Base-by-base conservation (phyloP, 2,329 filamentous ascomycete genomes). In the Thelonectria blattea region DNA sequence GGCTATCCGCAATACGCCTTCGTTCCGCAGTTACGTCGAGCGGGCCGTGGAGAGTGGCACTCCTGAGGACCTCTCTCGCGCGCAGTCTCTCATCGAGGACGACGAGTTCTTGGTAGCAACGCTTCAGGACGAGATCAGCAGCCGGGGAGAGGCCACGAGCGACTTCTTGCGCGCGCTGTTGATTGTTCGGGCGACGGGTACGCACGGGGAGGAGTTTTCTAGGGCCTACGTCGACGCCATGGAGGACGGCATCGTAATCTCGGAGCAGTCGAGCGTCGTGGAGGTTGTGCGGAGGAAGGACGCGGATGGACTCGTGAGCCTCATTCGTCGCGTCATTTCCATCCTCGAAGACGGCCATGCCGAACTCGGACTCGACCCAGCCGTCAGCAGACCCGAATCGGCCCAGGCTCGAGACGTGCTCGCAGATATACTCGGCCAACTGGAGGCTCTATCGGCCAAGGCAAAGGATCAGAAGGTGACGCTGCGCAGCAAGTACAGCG, bases 401-500 rank as follows among this genome's bases (percentile, higher is more conserved):
- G 62, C 71, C 45, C 61, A 72, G 10, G 72, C 78, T 4, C 67
- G 73, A 27, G 52, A 68, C 14, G 62, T 72, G 5, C 74, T 88
- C 14, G 65, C 71, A 32, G 71, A 73, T 10, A 73, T 86, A 20
- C 73, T 80, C n/a, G 70, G 74, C 22, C 74, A 82, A 48, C 76
- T 89, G 34, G 75, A 79, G 45, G 68, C 70, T 12, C 72, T 91
- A 6, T 69, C 81, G 20, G 69, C 75, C 34, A 75, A 75, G 45
- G 80, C 84, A 15, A 73, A 80, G 47, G 74, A 78, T 46, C 72
- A 78, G 4, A 77, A 80, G 10, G 79, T 78, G 39, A 75, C 81
- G 4, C 81, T 96, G 30, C 87, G 88, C 63, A 96, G 89, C 76
- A 89, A 89, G 72, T 91, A 95, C 74, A 89, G 89, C 67, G 83